Base-by-base conservation (phyloP, 2,329 filamentous ascomycete genomes). In the Parastagonospora nodorum region DNA sequence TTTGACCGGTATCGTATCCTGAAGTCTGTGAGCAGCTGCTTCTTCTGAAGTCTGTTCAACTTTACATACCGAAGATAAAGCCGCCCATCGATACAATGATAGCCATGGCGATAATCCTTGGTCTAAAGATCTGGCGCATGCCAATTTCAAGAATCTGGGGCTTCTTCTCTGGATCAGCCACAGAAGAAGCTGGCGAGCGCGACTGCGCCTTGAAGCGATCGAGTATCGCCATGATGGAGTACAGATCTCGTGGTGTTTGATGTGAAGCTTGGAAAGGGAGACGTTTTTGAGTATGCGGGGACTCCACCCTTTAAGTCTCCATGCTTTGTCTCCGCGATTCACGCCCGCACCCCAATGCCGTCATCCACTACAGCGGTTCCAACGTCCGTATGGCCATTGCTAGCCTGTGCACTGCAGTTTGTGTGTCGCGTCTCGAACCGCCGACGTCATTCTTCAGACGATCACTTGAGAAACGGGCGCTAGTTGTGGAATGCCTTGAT, bases 1-100 rank as follows among this genome's bases (percentile, higher is more conserved):
- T 74, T 36, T 72, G 69, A 44, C 69, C 68, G 5, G 63, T 68
- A 35, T 73, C 69, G 39, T 73, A 73, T 11, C 70, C 69, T 31
- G 69, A 51, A 33, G 45, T 44, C 50, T 45, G 31, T 14, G 11
- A 6, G 14, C n/a, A 14, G 9, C 15, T 7, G 31, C 5, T 11
- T 6, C 12, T 11, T 15, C 3, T 31, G n/a, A n/a, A 5, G 3
- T 24, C 19, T 9, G 1, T 2, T 4, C 5, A 24, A 24, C 30
- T 8, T 15, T 1, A 14, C 8, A 10, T 27, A 42, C 49, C 31
- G 36, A 54, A 32, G 29, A 59, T 71, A 27, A 68, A 72, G 27
- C 70, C 69, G 11, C 70, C 70, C 68, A 73, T 72, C 0, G 68
- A 71, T 0, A 72, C 70, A 37, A 72, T 57, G 4, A 64, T 35